Evolutionary conservation across 2,329 filamentous ascomycete genomes (phyloP).

Genomic region (Coniochaeta sp.): DNA sequence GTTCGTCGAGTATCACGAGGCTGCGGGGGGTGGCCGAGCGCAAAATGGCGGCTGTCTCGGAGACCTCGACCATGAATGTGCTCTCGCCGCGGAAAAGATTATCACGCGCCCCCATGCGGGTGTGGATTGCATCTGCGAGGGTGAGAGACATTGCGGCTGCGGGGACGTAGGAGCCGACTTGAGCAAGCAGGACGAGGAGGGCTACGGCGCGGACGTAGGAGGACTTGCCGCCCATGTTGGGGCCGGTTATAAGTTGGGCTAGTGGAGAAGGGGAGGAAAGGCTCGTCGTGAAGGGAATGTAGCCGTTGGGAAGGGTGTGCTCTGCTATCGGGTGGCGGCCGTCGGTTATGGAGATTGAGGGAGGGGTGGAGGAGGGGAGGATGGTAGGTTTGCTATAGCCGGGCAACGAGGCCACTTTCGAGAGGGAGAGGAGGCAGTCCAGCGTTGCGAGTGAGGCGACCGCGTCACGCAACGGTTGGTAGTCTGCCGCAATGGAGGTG

Average conservation of each 20-base stretch:
- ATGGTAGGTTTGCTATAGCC: constrained; percentile 77
- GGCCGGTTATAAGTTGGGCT: constrained; percentile 85
- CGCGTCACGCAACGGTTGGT: constrained; percentile 82
- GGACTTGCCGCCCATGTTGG: constrained; percentile 99
- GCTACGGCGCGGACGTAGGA: constrained; percentile 91
- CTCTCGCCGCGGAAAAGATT: constrained; percentile 92
- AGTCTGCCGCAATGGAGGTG: constrained; percentile 67
- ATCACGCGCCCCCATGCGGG: constrained; percentile 91
- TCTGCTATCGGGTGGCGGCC: constrained; percentile 96
- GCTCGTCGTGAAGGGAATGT: constrained; percentile 82
- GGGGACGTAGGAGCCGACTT: constrained; percentile 91
- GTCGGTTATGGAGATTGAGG: constrained; percentile 60
- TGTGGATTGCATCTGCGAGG: constrained; percentile 85
- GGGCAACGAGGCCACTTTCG: constrained; percentile 74
- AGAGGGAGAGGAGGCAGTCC: constrained; percentile 83
- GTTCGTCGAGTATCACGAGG: constrained; percentile 88
- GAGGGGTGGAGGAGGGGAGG: constrained; percentile 51
- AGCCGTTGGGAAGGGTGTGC: constrained; percentile 73
- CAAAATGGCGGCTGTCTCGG: constrained; percentile 84
- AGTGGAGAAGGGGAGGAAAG: constrained; percentile 59
- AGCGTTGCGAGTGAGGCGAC: constrained; percentile 79
- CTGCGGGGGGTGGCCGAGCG: constrained; percentile 79
- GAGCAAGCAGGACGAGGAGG: constrained; percentile 86
- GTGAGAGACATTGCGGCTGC: constrained; percentile 67
- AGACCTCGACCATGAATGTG: constrained; percentile 97